A percentile compares a stretch with the other conserved stretches of the same genome.
phyloP scores from a whole-genome alignment of 305 asterid genomes.

The Fraxinus paxiana region DNA sequence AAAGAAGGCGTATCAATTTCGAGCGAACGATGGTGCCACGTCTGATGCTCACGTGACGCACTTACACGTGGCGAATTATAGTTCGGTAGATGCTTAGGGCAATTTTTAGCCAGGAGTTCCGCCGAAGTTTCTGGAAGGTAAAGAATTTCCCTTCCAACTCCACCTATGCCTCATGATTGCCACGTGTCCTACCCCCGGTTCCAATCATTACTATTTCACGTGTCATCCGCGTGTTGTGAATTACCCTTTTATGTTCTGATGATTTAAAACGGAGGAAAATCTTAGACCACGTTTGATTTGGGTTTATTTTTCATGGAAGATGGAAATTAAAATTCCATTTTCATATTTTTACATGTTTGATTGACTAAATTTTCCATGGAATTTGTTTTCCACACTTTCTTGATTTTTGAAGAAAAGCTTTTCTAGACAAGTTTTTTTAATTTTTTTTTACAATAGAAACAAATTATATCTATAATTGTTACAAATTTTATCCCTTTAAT shows the following conservation, averaged over 20 bases:
- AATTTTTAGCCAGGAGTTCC: conserved; percentile 55
- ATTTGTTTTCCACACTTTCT: too few relatives aligned
- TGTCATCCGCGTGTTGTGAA: background rate
- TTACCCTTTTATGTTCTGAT: background rate
- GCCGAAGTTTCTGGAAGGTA: conserved; percentile 74
- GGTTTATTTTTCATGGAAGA: too few relatives aligned
- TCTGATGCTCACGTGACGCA: conserved; percentile 49
- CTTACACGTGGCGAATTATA: conserved; percentile 42
- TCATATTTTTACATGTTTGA: too few relatives aligned
- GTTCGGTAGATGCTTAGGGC: conserved; percentile 36
- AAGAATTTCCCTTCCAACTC: background rate
- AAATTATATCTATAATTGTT: too few relatives aligned
- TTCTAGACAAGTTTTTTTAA: too few relatives aligned
- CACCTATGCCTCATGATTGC: background rate
- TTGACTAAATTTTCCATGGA: too few relatives aligned
- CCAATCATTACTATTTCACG: background rate
- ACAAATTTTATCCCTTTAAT: too few relatives aligned
- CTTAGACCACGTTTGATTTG: too few relatives aligned
- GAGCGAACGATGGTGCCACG: conserved; percentile 41
- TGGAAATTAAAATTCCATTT: too few relatives aligned
- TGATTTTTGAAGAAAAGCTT: too few relatives aligned
- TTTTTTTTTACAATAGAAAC: too few relatives aligned
- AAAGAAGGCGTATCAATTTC: conserved; percentile 53
- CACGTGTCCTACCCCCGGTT: background rate
- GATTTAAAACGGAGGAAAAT: background rate